These are phyloP conservation scores for Phytophthora citricola DNA, from an alignment of 352 stramenopile species.

Conservation along the genomic window DNA sequence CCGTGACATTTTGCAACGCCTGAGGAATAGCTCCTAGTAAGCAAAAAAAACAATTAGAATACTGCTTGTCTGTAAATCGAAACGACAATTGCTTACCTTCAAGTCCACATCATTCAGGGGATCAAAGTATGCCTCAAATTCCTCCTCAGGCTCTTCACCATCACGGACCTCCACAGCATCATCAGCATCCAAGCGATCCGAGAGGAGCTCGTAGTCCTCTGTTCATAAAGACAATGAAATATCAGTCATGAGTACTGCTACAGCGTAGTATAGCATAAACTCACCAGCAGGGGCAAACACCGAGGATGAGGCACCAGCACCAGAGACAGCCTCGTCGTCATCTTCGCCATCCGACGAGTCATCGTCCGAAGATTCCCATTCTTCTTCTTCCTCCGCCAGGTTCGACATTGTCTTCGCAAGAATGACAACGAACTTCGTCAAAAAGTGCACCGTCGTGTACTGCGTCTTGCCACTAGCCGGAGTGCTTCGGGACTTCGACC, in stretches of 20 bases:
- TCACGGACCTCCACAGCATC: slow-evolving; percentile 44
- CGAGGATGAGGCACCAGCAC: slow-evolving; percentile 38
- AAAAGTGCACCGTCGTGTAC: slow-evolving; percentile 74
- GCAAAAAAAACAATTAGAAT: slow-evolving; percentile 10
- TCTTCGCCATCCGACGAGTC: slow-evolving; percentile 74
- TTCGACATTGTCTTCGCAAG: slow-evolving; percentile 76
- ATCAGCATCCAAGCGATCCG: slow-evolving; percentile 59
- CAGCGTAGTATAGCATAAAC: slow-evolving; percentile 3
- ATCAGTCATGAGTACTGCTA: slow-evolving; percentile 6
- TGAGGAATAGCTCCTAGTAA: slow-evolving; percentile 62
- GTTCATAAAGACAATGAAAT: slow-evolving; percentile 16
- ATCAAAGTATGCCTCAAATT: slow-evolving; percentile 85
- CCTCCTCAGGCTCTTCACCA: slow-evolving; percentile 69
- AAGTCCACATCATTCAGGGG: slow-evolving; percentile 81
- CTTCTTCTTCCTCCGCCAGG: slow-evolving; percentile 78
- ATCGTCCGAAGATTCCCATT: slow-evolving; percentile 78
- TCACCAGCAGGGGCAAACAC: slow-evolving; percentile 81
- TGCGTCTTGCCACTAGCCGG: slow-evolving; percentile 41
- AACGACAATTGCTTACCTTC: slow-evolving; percentile 48
- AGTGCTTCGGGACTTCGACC: slow-evolving; percentile 57
- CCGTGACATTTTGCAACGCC: slow-evolving; percentile 60
- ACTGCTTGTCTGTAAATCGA: neutral
- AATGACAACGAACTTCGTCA: slow-evolving; percentile 80
- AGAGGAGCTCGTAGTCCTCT: slow-evolving; percentile 79
- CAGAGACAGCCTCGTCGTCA: slow-evolving; percentile 31